Evolutionary conservation across 2,329 filamentous ascomycete genomes (phyloP), one percentile per base, ranked within the genome.

Genomic region (Sporothrix humicola): DNA sequence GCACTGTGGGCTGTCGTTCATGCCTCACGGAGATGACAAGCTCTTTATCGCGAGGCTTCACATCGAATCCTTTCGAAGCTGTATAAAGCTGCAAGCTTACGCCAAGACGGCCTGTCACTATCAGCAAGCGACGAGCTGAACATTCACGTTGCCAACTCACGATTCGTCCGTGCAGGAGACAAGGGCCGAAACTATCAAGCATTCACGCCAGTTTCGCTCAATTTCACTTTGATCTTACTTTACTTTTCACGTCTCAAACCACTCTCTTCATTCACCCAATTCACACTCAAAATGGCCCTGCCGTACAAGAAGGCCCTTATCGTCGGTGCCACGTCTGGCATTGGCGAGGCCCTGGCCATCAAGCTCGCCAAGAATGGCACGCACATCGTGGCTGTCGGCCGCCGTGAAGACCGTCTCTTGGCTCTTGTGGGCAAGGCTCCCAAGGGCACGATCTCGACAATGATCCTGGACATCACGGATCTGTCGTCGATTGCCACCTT

Each of bases 281-380:
- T n/a, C n/a, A 10, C 23, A n/a, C 31, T 12, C 13, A 42, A 31
- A 3, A 77, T 76, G 74, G 70, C 74, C 6, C 74, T 73, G 2
- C 65, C 76, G 44, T 87, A 87, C 78, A 85, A 86, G 58, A 83
- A 84, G 75, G 81, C 85, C 9, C 82, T 88, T 26, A 72, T 87
- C n/a, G 78, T 87, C 71, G 85, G 86, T 3, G 85, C 85, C 13
- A 87, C 86, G 0, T 83, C 84, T 10, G 86, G 85, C 50, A 87
- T 88, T 71, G 86, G 86, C 52, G 79, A 79, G 66, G 84, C 82
- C 1, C 79, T 88, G 76, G 83, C 84, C 9, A 71, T 78, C 42
- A 77, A 77, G 73, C 75, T 79, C 12, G 75, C 86, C 65, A 72
- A 78, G 15, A 78, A 80, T 70, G 84, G 84, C 26, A 79, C 82